Conservation (phyloP, 768 basidiomycete species). For the Calocybe indica region DNA sequence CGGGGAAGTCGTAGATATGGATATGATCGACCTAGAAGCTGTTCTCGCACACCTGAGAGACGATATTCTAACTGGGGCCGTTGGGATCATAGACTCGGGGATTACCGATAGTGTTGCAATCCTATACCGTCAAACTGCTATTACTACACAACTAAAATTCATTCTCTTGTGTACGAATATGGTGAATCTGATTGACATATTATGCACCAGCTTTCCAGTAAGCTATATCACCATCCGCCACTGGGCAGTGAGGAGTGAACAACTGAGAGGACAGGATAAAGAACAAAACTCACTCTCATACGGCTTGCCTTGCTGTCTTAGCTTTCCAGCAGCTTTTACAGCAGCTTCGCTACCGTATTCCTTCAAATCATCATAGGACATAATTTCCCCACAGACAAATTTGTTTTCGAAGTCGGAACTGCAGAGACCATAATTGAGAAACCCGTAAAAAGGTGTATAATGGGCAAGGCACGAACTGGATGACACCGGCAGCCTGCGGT, state of each 20-base stretch:
- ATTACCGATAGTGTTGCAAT: too few relatives aligned
- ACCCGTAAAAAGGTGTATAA: neutral
- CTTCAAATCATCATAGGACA: slow-evolving; percentile 85
- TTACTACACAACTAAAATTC: too few relatives aligned
- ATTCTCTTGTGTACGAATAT: too few relatives aligned
- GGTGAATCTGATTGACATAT: neutral
- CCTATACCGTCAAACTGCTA: too few relatives aligned
- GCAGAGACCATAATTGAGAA: neutral
- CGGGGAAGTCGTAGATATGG: too few relatives aligned
- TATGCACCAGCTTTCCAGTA: slow-evolving; percentile 82
- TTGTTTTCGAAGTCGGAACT: slow-evolving; percentile 98
- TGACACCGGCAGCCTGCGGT: slow-evolving; percentile 96
- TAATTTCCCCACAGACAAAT: slow-evolving; percentile 97
- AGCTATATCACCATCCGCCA: slow-evolving; percentile 86
- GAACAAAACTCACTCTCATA: slow-evolving; percentile 71
- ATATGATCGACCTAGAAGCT: too few relatives aligned
- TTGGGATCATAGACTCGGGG: too few relatives aligned
- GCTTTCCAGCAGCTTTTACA: slow-evolving; percentile 93
- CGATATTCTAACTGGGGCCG: too few relatives aligned
- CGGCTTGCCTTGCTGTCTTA: slow-evolving; percentile 93
- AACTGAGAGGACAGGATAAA: slow-evolving; percentile 5
- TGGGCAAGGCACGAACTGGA: slow-evolving; percentile 60
- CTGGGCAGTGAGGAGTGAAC: slow-evolving; percentile 25
- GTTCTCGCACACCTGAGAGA: too few relatives aligned
- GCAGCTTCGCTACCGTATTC: slow-evolving; percentile 87